A percentile compares a stretch with the other conserved stretches of the same genome.
Evolutionary conservation across 768 basidiomycete genomes (phyloP).

Genomic region (Hericium rajendrae): DNA sequence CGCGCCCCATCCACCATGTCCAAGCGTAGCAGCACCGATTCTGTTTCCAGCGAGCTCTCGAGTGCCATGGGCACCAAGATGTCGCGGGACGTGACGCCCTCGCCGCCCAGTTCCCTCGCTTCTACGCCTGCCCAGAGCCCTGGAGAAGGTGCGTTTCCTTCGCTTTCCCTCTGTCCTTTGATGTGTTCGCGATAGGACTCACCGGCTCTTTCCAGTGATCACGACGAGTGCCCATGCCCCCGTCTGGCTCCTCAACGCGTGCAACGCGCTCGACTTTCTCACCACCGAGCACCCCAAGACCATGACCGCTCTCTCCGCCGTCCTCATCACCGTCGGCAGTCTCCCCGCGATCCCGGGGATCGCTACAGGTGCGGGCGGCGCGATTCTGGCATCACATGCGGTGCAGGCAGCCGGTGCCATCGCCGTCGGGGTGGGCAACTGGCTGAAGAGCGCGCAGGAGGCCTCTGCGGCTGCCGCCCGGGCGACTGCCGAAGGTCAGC

Average conservation of each 20-base stretch:
- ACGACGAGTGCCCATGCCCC: slow-evolving; percentile 52
- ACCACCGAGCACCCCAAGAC: slow-evolving; percentile 67
- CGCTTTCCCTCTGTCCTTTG: not conserved
- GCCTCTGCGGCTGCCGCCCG: slow-evolving; percentile 7
- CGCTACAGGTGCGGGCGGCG: slow-evolving; percentile 59
- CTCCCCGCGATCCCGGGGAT: slow-evolving; percentile 66
- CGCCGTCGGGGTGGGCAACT: slow-evolving; percentile 61
- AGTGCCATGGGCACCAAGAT: slow-evolving; percentile 4
- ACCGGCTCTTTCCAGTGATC: slow-evolving; percentile 18
- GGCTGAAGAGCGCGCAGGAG: slow-evolving; percentile 41
- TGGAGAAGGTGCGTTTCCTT: slow-evolving; percentile 10
- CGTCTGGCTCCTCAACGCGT: slow-evolving; percentile 69
- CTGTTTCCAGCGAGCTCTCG: slow-evolving; percentile 1
- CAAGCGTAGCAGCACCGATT: slow-evolving; percentile 3
- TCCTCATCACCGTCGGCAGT: slow-evolving; percentile 71
- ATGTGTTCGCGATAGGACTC: not conserved
- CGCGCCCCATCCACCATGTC: slow-evolving; percentile 8
- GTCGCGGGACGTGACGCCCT: slow-evolving; percentile 3
- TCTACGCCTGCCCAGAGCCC: slow-evolving; percentile 3
- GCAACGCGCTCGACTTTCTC: slow-evolving; percentile 65
- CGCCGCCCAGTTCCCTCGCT: slow-evolving; percentile 1
- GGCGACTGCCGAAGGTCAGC: not conserved
- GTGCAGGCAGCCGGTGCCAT: slow-evolving; percentile 75
- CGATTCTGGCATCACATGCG: slow-evolving; percentile 60
- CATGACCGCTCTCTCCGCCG: slow-evolving; percentile 65